Evolutionary conservation across 2,329 filamentous ascomycete genomes (phyloP).

Genomic region (Neoascochyta sp.): DNA sequence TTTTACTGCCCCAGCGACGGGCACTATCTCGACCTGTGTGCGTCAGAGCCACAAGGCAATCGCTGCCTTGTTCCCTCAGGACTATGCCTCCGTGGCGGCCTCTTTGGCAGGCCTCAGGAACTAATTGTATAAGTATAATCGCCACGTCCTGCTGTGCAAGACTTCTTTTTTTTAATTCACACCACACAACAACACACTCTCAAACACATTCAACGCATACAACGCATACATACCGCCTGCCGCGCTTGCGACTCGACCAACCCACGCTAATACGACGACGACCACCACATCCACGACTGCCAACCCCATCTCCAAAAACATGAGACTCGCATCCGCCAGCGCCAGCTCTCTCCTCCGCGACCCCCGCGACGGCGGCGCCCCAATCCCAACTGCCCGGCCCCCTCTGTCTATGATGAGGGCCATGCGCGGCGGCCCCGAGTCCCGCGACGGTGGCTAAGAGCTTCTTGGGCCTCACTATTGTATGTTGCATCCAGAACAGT

Average conservation of each 20-base stretch:
- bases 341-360: slow-evolving; percentile 18
- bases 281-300: slow-evolving; percentile 6
- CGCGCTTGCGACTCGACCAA: too few species aligned
- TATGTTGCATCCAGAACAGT: too few species aligned
- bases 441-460: slow-evolving; percentile 32
- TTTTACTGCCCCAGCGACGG: too few species aligned
- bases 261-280: too few species aligned
- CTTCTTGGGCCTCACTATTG: neutral
- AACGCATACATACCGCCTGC: too few species aligned
- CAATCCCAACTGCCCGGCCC: slow-evolving; percentile 18
- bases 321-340: slow-evolving; percentile 15
- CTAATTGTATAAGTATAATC: slow-evolving; percentile 22
- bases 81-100: slow-evolving; percentile 18
- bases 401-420: slow-evolving; percentile 15
- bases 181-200: too few species aligned
- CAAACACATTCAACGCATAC: too few species aligned
- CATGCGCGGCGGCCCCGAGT: slow-evolving; percentile 18
- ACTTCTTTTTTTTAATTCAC: too few species aligned
- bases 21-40: too few species aligned
- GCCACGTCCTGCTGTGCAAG: too few species aligned
- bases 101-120: slow-evolving; percentile 26
- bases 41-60: slow-evolving; percentile 35
- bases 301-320: slow-evolving; percentile 13
- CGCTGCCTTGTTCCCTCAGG: slow-evolving; percentile 22
- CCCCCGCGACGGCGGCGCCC: slow-evolving; percentile 34